Conservation (phyloP, 129 eudicot species). For the Chrysanthemum lavandulifolium region DNA sequence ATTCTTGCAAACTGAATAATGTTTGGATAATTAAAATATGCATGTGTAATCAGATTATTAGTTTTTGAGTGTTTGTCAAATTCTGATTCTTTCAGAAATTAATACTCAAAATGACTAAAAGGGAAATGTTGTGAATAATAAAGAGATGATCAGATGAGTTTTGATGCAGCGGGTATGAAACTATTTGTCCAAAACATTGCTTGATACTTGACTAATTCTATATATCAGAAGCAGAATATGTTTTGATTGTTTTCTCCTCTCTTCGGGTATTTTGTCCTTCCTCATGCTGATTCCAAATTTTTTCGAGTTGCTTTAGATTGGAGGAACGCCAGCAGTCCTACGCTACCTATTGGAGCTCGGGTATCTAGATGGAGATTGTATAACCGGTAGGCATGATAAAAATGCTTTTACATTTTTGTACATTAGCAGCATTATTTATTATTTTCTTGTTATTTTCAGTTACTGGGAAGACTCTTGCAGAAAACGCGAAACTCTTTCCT, state of each 20-base stretch:
- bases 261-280: neutral
- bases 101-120: too few relatives aligned
- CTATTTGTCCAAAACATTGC: neutral
- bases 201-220: too few relatives aligned
- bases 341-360: constrained; percentile 85
- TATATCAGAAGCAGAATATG: too few relatives aligned
- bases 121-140: too few relatives aligned
- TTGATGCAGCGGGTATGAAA: too few relatives aligned
- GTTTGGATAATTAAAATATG: too few relatives aligned
- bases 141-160: too few relatives aligned
- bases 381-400: constrained; percentile 56
- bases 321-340: constrained; percentile 96
- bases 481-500: constrained; percentile 89
- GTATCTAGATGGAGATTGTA: constrained; percentile 87
- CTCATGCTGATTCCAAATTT: neutral
- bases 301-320: constrained; percentile 55
- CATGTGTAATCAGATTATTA: too few relatives aligned
- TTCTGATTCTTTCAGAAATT: too few relatives aligned
- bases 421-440: neutral
- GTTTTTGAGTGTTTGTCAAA: too few relatives aligned
- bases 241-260: neutral
- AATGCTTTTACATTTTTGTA: neutral
- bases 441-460: constrained; percentile 1
- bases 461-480: constrained; percentile 77
- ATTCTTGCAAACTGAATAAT: too few relatives aligned